A percentile compares a stretch with the other conserved stretches of the same genome.
Evolutionary conservation across 805 yeast species (phyloP).

Genomic region (Candida anglica): DNA sequence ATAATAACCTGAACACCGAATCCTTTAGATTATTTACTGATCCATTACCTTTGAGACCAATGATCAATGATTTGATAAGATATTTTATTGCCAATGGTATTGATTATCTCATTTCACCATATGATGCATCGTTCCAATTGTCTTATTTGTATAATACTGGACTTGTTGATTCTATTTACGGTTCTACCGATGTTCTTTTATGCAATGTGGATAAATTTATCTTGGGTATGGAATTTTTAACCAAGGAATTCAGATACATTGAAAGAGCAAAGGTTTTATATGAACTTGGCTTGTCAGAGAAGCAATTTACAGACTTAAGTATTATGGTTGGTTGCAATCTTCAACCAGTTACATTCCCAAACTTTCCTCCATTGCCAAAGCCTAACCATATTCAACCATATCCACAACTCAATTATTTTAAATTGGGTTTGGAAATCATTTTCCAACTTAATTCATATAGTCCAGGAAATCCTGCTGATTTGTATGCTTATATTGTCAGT

Average conservation of each 20-base stretch:
- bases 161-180: constrained; percentile 71
- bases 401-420: constrained; percentile 37
- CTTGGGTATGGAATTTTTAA: constrained; percentile 62
- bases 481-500: constrained; percentile 44
- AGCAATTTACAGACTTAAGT: constrained; percentile 71
- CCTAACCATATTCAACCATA: constrained; percentile 37
- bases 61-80: constrained; percentile 52
- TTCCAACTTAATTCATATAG: constrained; percentile 28
- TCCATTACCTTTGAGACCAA: constrained; percentile 46
- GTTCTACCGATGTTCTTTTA: constrained; percentile 77
- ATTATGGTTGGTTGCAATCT: constrained; percentile 75
- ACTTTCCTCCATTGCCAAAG: constrained; percentile 44
- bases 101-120: constrained; percentile 78
- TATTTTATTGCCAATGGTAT: constrained; percentile 53
- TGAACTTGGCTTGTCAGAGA: constrained; percentile 57
- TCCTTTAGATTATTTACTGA: constrained; percentile 52
- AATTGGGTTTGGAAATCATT: constrained; percentile 35
- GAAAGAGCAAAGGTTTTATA: constrained; percentile 54
- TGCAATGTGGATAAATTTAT: constrained; percentile 67
- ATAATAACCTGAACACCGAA: constrained; percentile 27
- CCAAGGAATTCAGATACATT: constrained; percentile 63
- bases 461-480: constrained; percentile 20
- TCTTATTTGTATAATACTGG: constrained; percentile 58
- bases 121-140: constrained; percentile 74
- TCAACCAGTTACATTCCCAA: constrained; percentile 61